Evolutionary conservation across 345 rosid genomes (phyloP), one percentile per base, ranked within the genome.

Genomic region (Erodium maritimum): DNA sequence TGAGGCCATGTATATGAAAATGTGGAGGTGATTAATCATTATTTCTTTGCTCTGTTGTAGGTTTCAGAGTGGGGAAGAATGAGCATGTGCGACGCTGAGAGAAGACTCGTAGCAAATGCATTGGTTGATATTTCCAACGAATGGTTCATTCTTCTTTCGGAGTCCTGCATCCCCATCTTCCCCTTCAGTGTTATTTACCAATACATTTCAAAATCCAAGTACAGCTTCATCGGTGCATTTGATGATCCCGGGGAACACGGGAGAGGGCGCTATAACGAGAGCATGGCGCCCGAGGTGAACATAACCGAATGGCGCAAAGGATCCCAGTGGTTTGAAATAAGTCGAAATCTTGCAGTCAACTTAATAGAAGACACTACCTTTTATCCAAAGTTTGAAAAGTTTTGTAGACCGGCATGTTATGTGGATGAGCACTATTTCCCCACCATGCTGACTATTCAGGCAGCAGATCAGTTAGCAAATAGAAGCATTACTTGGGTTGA

Each of bases 341-440:
- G 77, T 77, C 72, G 99, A 21, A 77, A 75, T 58, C 90, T 87
- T 3, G 95, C 97, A 50, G 50, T 83, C 60, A 76, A 55, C 58
- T 62, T 89, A 14, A 91, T 89, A 33, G 79, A 81, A 72, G 99
- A 93, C 70, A 58, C 70, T 2, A 80, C 53, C 50, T 90, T 69
- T 56, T 73, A 87, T 81, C 82, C 74, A 0, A 85, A 83, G 68
- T 93, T 93, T 42, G 61, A 77, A 72, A 75, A 69, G 55, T 89
- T 77, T 75, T 93, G 99, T 52, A 77, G 68, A 62, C 99, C 96
- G n/a, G 76, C 82, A 10, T 93, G 99, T 67, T 90, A 90, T 13
- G 97, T 90, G 0, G 99, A 93, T 48, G 96, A 93, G 70, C 99
- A 93, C 73, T 90, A 87, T 63, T 87, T 93, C 76, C 97, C 97